Base-by-base conservation (phyloP, 2,329 filamentous ascomycete species). In the Epichloe bromicola region DNA sequence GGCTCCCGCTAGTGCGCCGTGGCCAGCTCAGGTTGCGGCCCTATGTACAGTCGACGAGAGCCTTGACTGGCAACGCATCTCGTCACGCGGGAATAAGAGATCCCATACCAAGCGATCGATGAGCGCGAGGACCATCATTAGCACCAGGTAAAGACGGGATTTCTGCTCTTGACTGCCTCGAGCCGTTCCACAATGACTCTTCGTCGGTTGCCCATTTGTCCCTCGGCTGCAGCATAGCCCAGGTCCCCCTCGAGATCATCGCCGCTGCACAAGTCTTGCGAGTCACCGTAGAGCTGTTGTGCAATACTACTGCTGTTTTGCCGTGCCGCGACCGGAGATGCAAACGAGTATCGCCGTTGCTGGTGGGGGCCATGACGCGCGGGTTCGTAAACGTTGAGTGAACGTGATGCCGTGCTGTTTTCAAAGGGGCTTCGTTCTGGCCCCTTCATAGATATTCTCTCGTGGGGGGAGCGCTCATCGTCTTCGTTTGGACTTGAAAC, bases 101-200 rank as follows among this genome's bases (percentile, higher is more conserved):
- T 12, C 36, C 10, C 15, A n/a, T 14, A 2, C 36, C 36, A 37
- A 37, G 36, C 36, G 1, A 37, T 5, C 4, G 36, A 11, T 41
- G 39, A 11, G 20, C 19, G n/a, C 11, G 11, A 19, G 6, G 14
- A 14, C 23, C 23, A 19, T 23, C 7, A 19, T 46, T 30, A 97
- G 73, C 93, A 98, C 87, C 93, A 98, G 43, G 87, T 95, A 68
- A 98, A 98, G 34, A 98, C 89, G 2, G 93, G 93, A 64, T 95
- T 94, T 65, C 85, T 86, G 63, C 83, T 88, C 75, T 97, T 97
- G 55, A 98, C 93, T 54, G 91, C 86, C 73, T 98, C 93, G 53
- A 98, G 71, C 56, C 93, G 77, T 74, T 98, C 93, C 46, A 98
- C 90, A 73, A 98, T 97, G 46, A 98, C 93, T 68, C 93, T 95